Percentiles rank a stretch among this genome's conserved stretches.
phyloP scores from a whole-genome alignment of 2,329 filamentous ascomycete genomes.

The Pezicula carpinea region DNA sequence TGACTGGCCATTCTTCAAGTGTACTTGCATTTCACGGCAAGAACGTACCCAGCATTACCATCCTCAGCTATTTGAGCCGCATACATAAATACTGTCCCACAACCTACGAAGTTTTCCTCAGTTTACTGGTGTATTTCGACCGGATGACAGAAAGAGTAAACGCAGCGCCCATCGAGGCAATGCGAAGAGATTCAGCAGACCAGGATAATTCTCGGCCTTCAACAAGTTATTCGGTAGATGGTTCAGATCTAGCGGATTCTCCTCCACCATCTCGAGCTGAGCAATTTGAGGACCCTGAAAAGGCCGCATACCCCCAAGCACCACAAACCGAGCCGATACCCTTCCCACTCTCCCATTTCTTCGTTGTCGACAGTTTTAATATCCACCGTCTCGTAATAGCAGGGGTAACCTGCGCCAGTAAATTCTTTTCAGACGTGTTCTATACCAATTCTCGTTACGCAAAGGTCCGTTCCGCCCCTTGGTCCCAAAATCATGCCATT shows the following conservation, averaged over 20 bases:
- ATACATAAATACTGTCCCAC: conserved; percentile 99
- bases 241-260: conserved; percentile 26
- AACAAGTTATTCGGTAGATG: conserved; percentile 23
- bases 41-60: conserved; percentile 95
- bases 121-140: conserved; percentile 94
- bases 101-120: conserved; percentile 96
- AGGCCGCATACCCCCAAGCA: conserved; percentile 23
- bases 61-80: conserved; percentile 87
- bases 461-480: conserved; percentile 59
- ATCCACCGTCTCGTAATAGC: conserved; percentile 96
- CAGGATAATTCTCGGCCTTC: conserved; percentile 22
- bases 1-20: conserved; percentile 61
- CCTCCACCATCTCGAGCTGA: conserved; percentile 21
- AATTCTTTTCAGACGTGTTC: conserved; percentile 98
- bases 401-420: conserved; percentile 96
- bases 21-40: conserved; percentile 97
- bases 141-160: conserved; percentile 98
- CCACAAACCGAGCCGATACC: conserved; percentile 16
- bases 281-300: conserved; percentile 20
- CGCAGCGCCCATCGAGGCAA: conserved; percentile 66
- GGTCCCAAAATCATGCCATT: conserved; percentile 1
- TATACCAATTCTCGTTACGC: conserved; percentile 99
- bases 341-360: conserved; percentile 58
- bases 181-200: conserved; percentile 35
- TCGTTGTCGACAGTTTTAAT: conserved; percentile 98